A percentile compares a stretch with the other conserved stretches of the same genome.
Conservation (phyloP, 179 eudicot species). For the Carnegiea gigantea region DNA sequence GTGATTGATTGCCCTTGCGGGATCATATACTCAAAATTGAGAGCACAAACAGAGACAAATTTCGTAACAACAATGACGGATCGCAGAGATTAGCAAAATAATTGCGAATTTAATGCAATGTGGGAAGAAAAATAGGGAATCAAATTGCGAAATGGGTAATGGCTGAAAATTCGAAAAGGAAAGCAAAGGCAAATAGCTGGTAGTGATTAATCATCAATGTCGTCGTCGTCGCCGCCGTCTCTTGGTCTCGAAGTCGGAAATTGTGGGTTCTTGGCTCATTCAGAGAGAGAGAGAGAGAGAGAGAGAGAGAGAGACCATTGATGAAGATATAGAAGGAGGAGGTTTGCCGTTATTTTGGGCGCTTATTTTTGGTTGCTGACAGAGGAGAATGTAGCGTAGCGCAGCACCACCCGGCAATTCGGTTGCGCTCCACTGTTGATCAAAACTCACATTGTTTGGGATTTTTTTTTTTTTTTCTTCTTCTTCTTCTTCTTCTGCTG, state of each 20-base stretch:
- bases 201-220: background rate
- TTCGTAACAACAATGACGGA: background rate
- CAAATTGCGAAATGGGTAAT: constrained; percentile 2
- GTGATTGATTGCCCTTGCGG: background rate
- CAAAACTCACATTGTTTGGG: too few relatives aligned
- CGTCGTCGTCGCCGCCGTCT: background rate
- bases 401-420: too few relatives aligned
- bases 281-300: background rate
- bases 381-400: too few relatives aligned
- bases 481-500: too few relatives aligned
- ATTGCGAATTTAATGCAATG: background rate
- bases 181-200: background rate
- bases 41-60: background rate
- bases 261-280: background rate
- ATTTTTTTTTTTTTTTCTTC: too few relatives aligned
- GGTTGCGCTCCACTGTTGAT: too few relatives aligned
- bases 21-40: background rate
- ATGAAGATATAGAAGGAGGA: background rate
- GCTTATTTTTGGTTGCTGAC: background rate
- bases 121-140: background rate
- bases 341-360: constrained; percentile 6
- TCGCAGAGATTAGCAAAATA: background rate
- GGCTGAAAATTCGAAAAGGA: background rate
- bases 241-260: background rate
- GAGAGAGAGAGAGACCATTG: background rate